A percentile compares a stretch with the other conserved stretches of the same genome.
Evolutionary conservation across 1,284 basidiomycete species (phyloP).

Genomic region (Coriolopsis trogii): DNA sequence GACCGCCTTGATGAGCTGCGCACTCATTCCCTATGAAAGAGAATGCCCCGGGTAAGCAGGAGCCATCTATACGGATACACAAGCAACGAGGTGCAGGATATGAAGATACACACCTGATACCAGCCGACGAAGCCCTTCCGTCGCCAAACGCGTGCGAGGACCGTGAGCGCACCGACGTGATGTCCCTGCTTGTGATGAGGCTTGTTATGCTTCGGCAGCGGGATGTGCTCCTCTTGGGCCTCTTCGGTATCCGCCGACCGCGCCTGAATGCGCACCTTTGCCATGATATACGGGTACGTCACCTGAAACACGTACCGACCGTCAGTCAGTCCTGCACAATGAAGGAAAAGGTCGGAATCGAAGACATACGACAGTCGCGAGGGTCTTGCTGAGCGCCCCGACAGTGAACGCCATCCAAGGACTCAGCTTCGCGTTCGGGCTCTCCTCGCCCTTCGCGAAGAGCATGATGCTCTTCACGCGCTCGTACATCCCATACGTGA

Average conservation of each 20-base stretch:
- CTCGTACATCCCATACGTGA: conserved; percentile 97
- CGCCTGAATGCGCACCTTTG: conserved; percentile 97
- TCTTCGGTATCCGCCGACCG: conserved; percentile 60
- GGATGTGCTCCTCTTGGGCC: conserved; percentile 42
- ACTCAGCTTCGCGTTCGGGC: conserved; percentile 59
- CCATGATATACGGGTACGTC: conserved; percentile 94
- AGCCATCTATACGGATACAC: not conserved
- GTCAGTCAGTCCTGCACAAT: not conserved
- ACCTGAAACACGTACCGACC: conserved; percentile 49
- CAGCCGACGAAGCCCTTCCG: conserved; percentile 86
- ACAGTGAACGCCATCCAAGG: conserved; percentile 85
- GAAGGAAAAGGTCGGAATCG: conserved; percentile 1
- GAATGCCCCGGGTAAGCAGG: not conserved
- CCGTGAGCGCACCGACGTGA: conserved; percentile 75
- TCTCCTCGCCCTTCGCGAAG: conserved; percentile 47
- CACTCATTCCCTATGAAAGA: conserved; percentile 77
- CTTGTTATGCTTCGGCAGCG: conserved; percentile 41
- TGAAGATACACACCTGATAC: conserved; percentile 80
- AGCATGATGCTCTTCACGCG: conserved; percentile 79
- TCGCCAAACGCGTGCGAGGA: conserved; percentile 75
- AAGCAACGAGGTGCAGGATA: not conserved
- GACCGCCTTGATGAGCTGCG: conserved; percentile 89
- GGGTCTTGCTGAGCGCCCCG: conserved; percentile 94
- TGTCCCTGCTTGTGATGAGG: conserved; percentile 41
- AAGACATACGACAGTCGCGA: conserved; percentile 86